Conservation (phyloP, 306 rosid genomes). For the Medicago ruthenica region DNA sequence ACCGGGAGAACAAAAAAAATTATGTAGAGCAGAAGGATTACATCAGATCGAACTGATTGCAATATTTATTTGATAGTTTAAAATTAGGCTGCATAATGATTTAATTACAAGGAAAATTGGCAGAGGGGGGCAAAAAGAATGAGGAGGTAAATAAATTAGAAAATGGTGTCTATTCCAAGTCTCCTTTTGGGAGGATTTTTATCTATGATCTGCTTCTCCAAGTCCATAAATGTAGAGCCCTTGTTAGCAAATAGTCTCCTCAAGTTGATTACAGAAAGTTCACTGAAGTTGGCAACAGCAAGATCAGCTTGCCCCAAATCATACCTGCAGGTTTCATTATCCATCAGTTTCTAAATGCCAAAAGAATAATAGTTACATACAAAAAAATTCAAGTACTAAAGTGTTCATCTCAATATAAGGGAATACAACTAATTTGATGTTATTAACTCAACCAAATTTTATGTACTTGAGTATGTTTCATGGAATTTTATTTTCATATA, state of each 20-base stretch:
- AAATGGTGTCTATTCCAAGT: conserved; percentile 84
- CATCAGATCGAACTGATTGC: conserved; percentile 51
- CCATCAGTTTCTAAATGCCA: conserved; percentile 36
- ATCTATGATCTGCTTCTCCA: conserved; percentile 80
- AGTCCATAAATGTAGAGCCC: conserved; percentile 92
- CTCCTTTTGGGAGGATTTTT: conserved; percentile 82
- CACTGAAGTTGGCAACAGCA: conserved; percentile 85
- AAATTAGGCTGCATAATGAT: conserved; percentile 39
- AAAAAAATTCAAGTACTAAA: background rate
- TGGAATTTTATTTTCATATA: conserved; percentile 10
- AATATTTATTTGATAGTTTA: conserved; percentile 34
- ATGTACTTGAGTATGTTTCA: conserved; percentile 7
- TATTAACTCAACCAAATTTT: background rate
- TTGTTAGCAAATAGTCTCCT: conserved; percentile 90
- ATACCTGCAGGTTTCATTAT: conserved; percentile 63
- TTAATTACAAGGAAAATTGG: conserved; percentile 51
- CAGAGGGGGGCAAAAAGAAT: conserved; percentile 14
- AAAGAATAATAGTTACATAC: conserved; percentile 18
- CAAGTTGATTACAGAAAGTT: conserved; percentile 94
- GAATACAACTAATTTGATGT: conserved; percentile 7
- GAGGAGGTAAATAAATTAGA: conserved; percentile 46
- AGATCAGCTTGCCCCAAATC: conserved; percentile 96
- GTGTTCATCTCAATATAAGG: conserved; percentile 8
- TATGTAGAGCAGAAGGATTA: conserved; percentile 4
- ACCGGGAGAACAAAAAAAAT: too few species aligned